Evolutionary conservation across 192 early-diverging fungal species (phyloP).

Genomic region (Coemansia sp.): DNA sequence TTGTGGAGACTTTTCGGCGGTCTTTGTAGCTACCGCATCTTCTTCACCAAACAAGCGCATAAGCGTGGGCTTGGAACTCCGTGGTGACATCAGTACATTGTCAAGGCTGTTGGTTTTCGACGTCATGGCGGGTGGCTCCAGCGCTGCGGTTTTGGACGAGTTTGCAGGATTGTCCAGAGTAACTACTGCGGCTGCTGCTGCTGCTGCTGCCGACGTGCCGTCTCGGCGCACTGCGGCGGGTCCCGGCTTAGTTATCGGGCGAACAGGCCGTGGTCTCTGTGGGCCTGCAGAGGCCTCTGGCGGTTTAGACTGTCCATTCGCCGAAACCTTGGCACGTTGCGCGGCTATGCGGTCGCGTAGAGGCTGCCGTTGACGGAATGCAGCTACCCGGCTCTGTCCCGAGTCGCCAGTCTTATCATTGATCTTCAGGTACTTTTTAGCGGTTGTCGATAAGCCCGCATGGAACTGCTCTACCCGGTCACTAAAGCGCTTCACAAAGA

Average conservation of each 20-base stretch:
- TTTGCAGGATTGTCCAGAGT: constrained; percentile 5
- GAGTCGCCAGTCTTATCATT: constrained; percentile 7
- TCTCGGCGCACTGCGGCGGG: constrained; percentile 20
- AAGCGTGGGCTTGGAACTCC: constrained; percentile 17
- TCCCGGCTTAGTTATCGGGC: constrained; percentile 26
- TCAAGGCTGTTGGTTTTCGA: constrained; percentile 24
- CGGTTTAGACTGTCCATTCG: not conserved
- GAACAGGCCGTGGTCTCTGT: constrained; percentile 36
- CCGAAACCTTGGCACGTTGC: constrained; percentile 17
- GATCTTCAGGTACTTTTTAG: constrained; percentile 50
- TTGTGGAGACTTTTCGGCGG: constrained; percentile 10
- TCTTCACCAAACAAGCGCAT: constrained; percentile 28
- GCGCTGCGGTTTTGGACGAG: not conserved
- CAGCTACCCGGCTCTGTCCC: constrained; percentile 21
- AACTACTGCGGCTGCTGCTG: constrained; percentile 8
- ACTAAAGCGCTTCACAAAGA: constrained; percentile 45
- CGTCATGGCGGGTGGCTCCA: constrained; percentile 16
- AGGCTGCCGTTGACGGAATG: constrained; percentile 30
- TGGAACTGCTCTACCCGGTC: constrained; percentile 39
- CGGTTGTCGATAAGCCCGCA: constrained; percentile 30
- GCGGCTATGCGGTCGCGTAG: constrained; percentile 32
- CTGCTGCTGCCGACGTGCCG: constrained; percentile 3
- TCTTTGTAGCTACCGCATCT: not conserved
- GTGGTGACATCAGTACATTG: constrained; percentile 36
- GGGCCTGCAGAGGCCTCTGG: not conserved